phyloP scores from a whole-genome alignment of 2,329 filamentous ascomycete genomes.

The Talaromyces sp. region DNA sequence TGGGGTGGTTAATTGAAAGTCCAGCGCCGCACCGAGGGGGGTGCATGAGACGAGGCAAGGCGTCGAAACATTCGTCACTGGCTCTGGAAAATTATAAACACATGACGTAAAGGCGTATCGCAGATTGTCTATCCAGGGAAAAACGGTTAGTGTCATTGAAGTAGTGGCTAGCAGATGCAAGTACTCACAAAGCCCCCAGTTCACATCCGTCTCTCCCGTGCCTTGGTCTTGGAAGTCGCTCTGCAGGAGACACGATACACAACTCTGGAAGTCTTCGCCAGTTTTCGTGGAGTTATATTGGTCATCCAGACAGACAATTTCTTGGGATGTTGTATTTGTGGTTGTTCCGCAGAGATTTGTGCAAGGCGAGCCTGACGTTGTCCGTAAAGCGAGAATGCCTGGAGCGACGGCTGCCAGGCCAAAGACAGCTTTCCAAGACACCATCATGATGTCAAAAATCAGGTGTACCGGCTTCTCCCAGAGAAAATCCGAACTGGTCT shows the following conservation, averaged over 20 bases:
- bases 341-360: conserved; percentile 23
- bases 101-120: conserved; percentile 40
- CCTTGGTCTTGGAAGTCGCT: conserved; percentile 29
- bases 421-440: conserved; percentile 14
- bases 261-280: conserved; percentile 34
- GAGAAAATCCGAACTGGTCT: not conserved
- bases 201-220: conserved; percentile 36
- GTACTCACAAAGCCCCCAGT: conserved; percentile 41
- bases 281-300: conserved; percentile 26
- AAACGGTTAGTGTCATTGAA: conserved; percentile 9
- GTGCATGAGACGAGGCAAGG: conserved; percentile 40
- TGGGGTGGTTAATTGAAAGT: conserved; percentile 24
- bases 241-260: conserved; percentile 36
- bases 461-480: not conserved
- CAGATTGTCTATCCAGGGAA: conserved; percentile 33
- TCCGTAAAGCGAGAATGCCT: conserved; percentile 21
- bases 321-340: conserved; percentile 33
- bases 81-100: conserved; percentile 36
- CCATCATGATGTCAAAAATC: not conserved
- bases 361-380: conserved; percentile 36
- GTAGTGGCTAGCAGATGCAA: not conserved
- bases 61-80: conserved; percentile 32
- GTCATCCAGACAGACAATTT: conserved; percentile 37
- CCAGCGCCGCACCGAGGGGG: conserved; percentile 26
- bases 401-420: conserved; percentile 18